Evolutionary conservation across 2,329 filamentous ascomycete genomes (phyloP), one percentile per base, ranked within the genome.

Genomic region (Aplosporella prunicola): DNA sequence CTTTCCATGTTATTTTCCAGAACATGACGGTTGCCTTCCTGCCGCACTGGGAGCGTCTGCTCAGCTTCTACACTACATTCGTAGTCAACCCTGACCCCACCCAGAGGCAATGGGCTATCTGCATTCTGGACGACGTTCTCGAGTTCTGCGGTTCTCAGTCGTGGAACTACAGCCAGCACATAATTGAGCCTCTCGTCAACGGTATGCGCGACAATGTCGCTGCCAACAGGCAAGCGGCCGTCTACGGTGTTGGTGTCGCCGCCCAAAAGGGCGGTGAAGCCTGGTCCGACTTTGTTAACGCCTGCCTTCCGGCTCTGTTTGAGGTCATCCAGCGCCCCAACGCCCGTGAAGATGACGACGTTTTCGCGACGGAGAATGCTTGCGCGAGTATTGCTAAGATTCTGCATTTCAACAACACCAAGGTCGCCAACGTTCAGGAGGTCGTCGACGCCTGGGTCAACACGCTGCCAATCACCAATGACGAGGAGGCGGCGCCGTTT

Each of bases 1-100:
- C 91, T 1, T 98, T 93, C 74, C 91, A 98, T 63, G 89, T 87
- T 43, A 86, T 98, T 47, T 98, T 98, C 73, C 96, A 96, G 70
- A 88, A 94, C 65, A 87, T 95, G 57, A 84, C 85, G 16, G 71
- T 78, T 8, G 68, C 73, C 9, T 98, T 98, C 70, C 71, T 98
- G 37, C 81, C 79, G 5, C 71, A 85, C 27, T 98, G 89, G 88
- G 83, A 94, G 57, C 76, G 77, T 36, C 71, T 98, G 16, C 77
- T 94, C 59, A 68, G 73, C 9, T 93, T 86, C 39, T 96, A 96
- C 59, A 79, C 88, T 50, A 71, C 71, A 20, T 96, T 96, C 60
- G 79, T 94, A 46, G 75, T 74, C 27, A 91, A 83, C 40, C 53
- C 63, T 3, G 91, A 98, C 57, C 74, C 87, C 1, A 96, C 88